These are phyloP conservation scores for Berberis thunbergii DNA, from an alignment of 164 flowering plant species.

Conservation along the genomic window DNA sequence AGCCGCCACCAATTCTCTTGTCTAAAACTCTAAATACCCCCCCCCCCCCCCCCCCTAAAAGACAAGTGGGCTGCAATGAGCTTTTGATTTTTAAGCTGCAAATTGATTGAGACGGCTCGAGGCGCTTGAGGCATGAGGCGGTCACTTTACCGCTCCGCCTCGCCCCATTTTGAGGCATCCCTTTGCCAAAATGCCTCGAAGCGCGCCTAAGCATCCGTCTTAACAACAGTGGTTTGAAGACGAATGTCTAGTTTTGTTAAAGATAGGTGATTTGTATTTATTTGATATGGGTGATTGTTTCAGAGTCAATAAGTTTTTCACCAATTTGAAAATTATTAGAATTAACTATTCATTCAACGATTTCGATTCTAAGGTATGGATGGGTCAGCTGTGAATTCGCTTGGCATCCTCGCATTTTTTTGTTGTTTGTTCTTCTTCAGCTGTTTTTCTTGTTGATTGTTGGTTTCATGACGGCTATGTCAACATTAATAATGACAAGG, in stretches of 20 bases:
- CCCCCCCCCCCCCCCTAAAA: too few relatives aligned
- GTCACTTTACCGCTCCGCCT: too few relatives aligned
- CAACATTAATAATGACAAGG: not conserved
- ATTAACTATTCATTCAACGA: slow-evolving; percentile 30
- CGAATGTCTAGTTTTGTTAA: slow-evolving; percentile 56
- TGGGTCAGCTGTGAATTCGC: slow-evolving; percentile 75
- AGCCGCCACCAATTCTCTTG: too few relatives aligned
- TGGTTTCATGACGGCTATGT: slow-evolving; percentile 29
- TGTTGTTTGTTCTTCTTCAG: slow-evolving; percentile 41
- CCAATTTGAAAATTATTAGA: slow-evolving; percentile 24
- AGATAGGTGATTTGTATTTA: slow-evolving; percentile 52
- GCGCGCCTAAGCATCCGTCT: too few relatives aligned
- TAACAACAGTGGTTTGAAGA: slow-evolving; percentile 27
- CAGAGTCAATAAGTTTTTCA: not conserved
- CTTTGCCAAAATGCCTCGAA: too few relatives aligned
- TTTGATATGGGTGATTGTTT: slow-evolving; percentile 42
- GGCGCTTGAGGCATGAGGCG: too few relatives aligned
- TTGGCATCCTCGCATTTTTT: slow-evolving; percentile 64
- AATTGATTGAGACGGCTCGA: too few relatives aligned
- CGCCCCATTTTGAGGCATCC: too few relatives aligned
- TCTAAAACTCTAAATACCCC: too few relatives aligned
- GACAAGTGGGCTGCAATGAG: too few relatives aligned
- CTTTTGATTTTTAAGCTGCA: too few relatives aligned
- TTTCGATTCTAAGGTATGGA: slow-evolving; percentile 9
- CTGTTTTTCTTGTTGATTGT: slow-evolving; percentile 54